phyloP scores from a whole-genome alignment of 2,329 filamentous ascomycete genomes.

The Hypoxylon sp. region DNA sequence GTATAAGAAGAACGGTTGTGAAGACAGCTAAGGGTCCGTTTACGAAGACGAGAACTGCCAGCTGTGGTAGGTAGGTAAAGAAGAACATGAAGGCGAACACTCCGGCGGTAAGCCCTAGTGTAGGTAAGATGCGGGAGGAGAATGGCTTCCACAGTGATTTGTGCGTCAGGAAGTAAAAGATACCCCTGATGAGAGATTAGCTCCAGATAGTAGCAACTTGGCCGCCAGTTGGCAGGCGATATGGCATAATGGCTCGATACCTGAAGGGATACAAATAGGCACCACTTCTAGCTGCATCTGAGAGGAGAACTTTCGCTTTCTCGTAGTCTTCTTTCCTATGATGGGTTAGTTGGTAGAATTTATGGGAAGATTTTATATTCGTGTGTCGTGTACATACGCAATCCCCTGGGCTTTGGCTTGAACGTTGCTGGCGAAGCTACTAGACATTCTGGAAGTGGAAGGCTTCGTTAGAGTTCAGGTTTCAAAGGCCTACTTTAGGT shows the following conservation, averaged over 20 bases:
- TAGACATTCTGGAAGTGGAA: slow-evolving; percentile 42
- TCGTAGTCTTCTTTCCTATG: slow-evolving; percentile 77
- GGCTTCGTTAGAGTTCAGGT: neutral
- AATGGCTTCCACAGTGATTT: slow-evolving; percentile 72
- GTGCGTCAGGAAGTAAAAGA: slow-evolving; percentile 71
- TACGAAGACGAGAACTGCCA: slow-evolving; percentile 84
- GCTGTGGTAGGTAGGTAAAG: slow-evolving; percentile 88
- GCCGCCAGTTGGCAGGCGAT: neutral
- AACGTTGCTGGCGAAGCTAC: slow-evolving; percentile 51
- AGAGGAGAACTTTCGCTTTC: slow-evolving; percentile 73
- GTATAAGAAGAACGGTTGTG: slow-evolving; percentile 77
- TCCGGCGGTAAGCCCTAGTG: slow-evolving; percentile 77
- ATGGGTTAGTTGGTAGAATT: slow-evolving; percentile 26
- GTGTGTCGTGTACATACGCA: slow-evolving; percentile 60
- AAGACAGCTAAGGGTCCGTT: slow-evolving; percentile 86
- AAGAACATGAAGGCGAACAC: slow-evolving; percentile 88
- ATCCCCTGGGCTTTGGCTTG: slow-evolving; percentile 66
- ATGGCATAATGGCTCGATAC: slow-evolving; percentile 51
- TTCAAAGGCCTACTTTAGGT: neutral
- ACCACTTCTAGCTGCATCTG: slow-evolving; percentile 79
- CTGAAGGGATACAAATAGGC: slow-evolving; percentile 90
- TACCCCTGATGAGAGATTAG: slow-evolving; percentile 58
- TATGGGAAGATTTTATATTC: neutral
- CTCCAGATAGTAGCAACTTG: neutral
- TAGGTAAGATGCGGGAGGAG: slow-evolving; percentile 69